These are phyloP conservation scores for Ceratorhiza oryzae-sativae DNA, from an alignment of 1,284 basidiomycete species.

Conservation along the genomic window DNA sequence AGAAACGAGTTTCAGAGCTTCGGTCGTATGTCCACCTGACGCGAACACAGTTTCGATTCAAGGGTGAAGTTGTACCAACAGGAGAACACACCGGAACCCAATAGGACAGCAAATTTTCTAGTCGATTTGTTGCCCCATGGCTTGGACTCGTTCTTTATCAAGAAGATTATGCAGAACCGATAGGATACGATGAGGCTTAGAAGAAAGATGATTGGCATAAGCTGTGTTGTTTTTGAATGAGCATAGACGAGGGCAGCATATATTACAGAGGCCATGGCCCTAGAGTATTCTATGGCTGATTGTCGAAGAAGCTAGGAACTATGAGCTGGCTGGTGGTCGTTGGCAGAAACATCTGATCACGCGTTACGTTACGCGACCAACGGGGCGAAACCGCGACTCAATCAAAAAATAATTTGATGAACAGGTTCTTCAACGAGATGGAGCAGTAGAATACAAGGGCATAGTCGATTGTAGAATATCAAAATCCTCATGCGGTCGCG, in stretches of 20 bases:
- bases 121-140: slow-evolving; percentile 39
- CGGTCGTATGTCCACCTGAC: slow-evolving; percentile 92
- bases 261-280: neutral
- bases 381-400: neutral
- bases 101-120: slow-evolving; percentile 61
- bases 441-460: neutral
- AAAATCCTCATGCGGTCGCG: slow-evolving; percentile 30
- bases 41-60: neutral
- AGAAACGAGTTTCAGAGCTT: slow-evolving; percentile 81
- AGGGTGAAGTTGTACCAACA: slow-evolving; percentile 31
- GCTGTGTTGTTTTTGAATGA: neutral
- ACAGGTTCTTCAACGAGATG: neutral
- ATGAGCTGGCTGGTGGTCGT: slow-evolving; percentile 1
- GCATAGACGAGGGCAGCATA: neutral
- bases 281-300: neutral
- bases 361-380: neutral
- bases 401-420: neutral
- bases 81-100: slow-evolving; percentile 61
- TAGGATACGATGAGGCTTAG: slow-evolving; percentile 25
- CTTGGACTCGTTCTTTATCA: neutral
- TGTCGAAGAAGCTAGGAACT: no score
- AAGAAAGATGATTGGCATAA: neutral
- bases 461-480: neutral
- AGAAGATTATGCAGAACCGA: neutral
- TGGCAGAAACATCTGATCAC: neutral